A percentile compares a stretch with the other conserved stretches of the same genome.
These are phyloP conservation scores for Lactarius evosmus DNA, from an alignment of 768 basidiomycete genomes.

Conservation along the genomic window DNA sequence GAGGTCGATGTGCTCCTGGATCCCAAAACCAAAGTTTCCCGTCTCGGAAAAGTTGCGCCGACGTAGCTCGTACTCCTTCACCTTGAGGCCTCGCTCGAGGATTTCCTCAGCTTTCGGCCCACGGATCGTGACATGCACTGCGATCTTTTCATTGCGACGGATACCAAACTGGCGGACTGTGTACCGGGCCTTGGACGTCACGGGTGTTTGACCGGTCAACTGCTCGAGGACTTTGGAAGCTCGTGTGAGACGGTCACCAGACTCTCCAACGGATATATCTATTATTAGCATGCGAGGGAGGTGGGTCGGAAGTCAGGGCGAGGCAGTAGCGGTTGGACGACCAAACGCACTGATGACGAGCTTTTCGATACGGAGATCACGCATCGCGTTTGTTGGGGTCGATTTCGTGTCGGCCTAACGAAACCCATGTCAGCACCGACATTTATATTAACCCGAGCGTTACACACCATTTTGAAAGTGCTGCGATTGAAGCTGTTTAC, in stretches of 20 bases:
- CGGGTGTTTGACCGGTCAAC: slow-evolving; percentile 98
- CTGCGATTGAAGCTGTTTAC: background rate
- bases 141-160: slow-evolving; percentile 99
- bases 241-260: slow-evolving; percentile 97
- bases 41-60: slow-evolving; percentile 98
- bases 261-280: slow-evolving; percentile 99
- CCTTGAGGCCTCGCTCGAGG: slow-evolving; percentile 97
- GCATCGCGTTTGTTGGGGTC: slow-evolving; percentile 90
- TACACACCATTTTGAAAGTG: slow-evolving; percentile 1
- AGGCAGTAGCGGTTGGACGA: slow-evolving; percentile 9
- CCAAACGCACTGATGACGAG: slow-evolving; percentile 93
- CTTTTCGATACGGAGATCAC: slow-evolving; percentile 97
- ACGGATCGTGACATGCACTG: slow-evolving; percentile 96
- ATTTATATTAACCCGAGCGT: background rate
- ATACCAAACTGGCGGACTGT: slow-evolving; percentile 99
- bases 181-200: slow-evolving; percentile 99
- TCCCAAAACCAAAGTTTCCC: slow-evolving; percentile 99
- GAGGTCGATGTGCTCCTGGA: slow-evolving; percentile 98
- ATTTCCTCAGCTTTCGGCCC: slow-evolving; percentile 99
- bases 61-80: slow-evolving; percentile 99
- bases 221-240: slow-evolving; percentile 99
- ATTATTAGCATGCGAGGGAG: slow-evolving; percentile 7
- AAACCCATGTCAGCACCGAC: background rate
- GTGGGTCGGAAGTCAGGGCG: slow-evolving; percentile 18
- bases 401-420: slow-evolving; percentile 82